Evolutionary conservation across 2,329 filamentous ascomycete species (phyloP).

Genomic region (Westerdykella aurantiaca): DNA sequence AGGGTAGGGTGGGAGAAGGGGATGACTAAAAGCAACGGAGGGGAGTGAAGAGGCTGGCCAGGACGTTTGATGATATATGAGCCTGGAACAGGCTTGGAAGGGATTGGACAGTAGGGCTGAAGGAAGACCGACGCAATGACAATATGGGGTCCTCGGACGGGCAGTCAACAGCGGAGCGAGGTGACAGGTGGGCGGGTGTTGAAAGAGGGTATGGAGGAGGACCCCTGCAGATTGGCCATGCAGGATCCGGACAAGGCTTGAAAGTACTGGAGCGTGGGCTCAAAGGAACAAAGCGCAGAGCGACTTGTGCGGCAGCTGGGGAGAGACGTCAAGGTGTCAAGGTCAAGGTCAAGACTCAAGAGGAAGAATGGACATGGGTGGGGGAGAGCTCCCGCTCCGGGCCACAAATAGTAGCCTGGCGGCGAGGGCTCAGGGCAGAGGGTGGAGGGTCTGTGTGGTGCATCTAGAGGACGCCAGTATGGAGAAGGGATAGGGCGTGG

Average conservation of each 20-base stretch:
- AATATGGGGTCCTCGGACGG: constrained; percentile 14
- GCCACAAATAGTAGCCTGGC: constrained; percentile 35
- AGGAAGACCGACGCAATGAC: constrained; percentile 22
- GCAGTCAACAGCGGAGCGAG: constrained; percentile 25
- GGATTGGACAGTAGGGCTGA: constrained; percentile 32
- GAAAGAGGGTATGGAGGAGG: constrained; percentile 29
- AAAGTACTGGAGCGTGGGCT: constrained; percentile 24
- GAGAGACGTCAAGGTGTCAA: constrained; percentile 26
- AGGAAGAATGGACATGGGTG: constrained; percentile 20
- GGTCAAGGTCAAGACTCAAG: constrained; percentile 12
- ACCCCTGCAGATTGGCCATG: constrained; percentile 34
- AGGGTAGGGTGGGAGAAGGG: constrained; percentile 19
- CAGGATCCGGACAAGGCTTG: constrained; percentile 33
- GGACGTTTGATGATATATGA: constrained; percentile 34
- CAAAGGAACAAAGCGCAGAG: constrained; percentile 30
- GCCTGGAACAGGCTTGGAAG: constrained; percentile 20
- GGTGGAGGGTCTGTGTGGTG: constrained; percentile 12
- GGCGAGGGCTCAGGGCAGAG: constrained; percentile 18
- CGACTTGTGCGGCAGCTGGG: constrained; percentile 33
- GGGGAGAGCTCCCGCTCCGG: constrained; percentile 8
- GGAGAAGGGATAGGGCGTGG: constrained; percentile 32
- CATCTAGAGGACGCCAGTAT: constrained; percentile 28
- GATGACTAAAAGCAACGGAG: constrained; percentile 26
- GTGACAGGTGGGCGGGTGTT: constrained; percentile 27
- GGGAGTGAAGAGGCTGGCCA: constrained; percentile 21